Conservation (phyloP, 108 stramenopile species). For the Discostella stelligeroides region DNA sequence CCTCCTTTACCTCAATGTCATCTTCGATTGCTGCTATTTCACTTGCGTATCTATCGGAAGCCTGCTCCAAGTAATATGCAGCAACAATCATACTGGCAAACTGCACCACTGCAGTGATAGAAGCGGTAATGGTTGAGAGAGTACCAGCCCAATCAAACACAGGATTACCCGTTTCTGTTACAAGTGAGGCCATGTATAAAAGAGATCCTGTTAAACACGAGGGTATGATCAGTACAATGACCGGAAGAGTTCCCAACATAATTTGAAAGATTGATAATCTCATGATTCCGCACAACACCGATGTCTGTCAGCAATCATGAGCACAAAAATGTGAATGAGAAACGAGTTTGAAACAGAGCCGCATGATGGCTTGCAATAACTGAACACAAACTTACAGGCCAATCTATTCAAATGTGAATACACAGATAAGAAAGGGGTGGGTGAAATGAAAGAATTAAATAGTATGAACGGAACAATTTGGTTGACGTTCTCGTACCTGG, state of each 20-base stretch:
- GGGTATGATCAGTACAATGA: conserved; percentile 61
- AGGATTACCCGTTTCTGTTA: conserved; percentile 35
- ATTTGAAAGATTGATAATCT: conserved; percentile 56
- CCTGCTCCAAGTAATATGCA: conserved; percentile 57
- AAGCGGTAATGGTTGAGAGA: conserved; percentile 48
- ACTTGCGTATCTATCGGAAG: conserved; percentile 33
- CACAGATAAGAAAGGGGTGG: conserved; percentile 1
- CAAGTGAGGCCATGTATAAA: conserved; percentile 52
- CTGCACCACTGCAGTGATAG: conserved; percentile 58
- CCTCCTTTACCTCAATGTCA: conserved; percentile 57
- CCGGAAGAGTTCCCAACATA: conserved; percentile 65
- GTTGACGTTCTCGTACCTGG: conserved; percentile 54
- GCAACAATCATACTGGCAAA: conserved; percentile 61
- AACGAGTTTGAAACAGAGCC: not conserved
- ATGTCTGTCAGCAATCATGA: conserved; percentile 51
- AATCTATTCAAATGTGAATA: conserved; percentile 5
- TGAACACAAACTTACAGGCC: conserved; percentile 25
- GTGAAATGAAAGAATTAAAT: no score
- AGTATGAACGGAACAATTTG: no score
- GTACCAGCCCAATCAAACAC: conserved; percentile 57
- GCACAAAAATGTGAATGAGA: no score
- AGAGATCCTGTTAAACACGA: conserved; percentile 63
- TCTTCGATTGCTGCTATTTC: conserved; percentile 53
- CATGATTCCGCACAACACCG: conserved; percentile 69
- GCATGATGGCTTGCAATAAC: not conserved